Evolutionary conservation across 805 yeast genomes (phyloP), one percentile per base, ranked within the genome.

Genomic region (Saturnispora dispora): DNA sequence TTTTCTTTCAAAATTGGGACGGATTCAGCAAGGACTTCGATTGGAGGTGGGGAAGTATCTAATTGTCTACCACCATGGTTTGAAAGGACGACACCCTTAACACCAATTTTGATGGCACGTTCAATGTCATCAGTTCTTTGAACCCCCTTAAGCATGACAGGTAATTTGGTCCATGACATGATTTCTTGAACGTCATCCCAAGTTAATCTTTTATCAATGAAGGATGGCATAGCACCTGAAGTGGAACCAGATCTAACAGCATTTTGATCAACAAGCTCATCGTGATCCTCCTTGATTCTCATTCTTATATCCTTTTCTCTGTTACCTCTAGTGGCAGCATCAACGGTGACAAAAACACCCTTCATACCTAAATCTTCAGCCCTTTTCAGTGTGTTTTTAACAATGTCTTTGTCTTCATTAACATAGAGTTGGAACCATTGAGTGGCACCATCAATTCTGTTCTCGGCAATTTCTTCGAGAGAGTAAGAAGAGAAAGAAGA

Each of bases 351-450:
- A 62, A 88, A 88, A 35, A 89, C 70, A 3, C 91, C 96, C 60
- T 82, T 82, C 64, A 85, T 75, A 1, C 60, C 60, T n/a, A 52
- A 40, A 23, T 53, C 47, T 49, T 59, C 62, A n/a, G 61, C 60
- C 35, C 54, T 52, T n/a, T 53, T 53, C 5, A 57, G 23, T 8
- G 59, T 50, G 53, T 66, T 67, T 30, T 65, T 68, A 46, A 75
- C 60, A 33, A 75, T 67, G 17, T 72, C 65, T 35, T 62, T 59
- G 47, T 61, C 90, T 17, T 82, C 71, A 59, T 86, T 86, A 44
- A 88, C 95, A 61, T 89, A 89, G 47, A 89, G 71, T 68, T 89
- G 96, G 66, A 80, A 81, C 96, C 96, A 89, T 64, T 86, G 90
- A 11, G 83, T 73, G 63, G 89, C 96, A 42, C 73, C 73, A 13